phyloP scores from a whole-genome alignment of 1,284 basidiomycete species.

The Melampsora americana region DNA sequence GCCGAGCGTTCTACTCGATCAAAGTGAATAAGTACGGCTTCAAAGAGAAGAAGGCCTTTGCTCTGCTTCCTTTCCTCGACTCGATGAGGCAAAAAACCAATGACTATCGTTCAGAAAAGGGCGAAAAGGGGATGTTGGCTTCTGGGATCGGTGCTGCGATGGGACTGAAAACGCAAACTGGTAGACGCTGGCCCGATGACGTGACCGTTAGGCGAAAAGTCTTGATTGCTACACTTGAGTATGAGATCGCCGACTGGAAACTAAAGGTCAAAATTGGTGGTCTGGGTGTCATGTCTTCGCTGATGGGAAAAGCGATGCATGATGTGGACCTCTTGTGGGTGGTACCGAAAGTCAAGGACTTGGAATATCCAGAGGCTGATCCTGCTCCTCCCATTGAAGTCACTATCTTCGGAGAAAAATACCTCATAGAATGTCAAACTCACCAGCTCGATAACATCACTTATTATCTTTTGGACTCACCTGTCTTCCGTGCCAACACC shows the following conservation, averaged over 20 bases:
- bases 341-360: slow-evolving; percentile 71
- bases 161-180: slow-evolving; percentile 25
- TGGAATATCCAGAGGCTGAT: slow-evolving; percentile 43
- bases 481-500: slow-evolving; percentile 89
- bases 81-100: slow-evolving; percentile 38
- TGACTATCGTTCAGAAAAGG: slow-evolving; percentile 32
- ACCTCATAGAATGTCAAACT: slow-evolving; percentile 87
- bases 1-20: slow-evolving; percentile 92
- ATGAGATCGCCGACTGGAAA: slow-evolving; percentile 94
- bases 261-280: slow-evolving; percentile 94
- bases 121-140: slow-evolving; percentile 33
- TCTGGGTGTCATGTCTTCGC: slow-evolving; percentile 88
- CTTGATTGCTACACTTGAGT: slow-evolving; percentile 83
- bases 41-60: slow-evolving; percentile 42
- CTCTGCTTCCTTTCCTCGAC: slow-evolving; percentile 24
- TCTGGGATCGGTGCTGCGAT: slow-evolving; percentile 39
- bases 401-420: slow-evolving; percentile 88
- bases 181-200: slow-evolving; percentile 86
- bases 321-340: slow-evolving; percentile 91
- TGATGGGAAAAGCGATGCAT: slow-evolving; percentile 95
- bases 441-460: slow-evolving; percentile 89
- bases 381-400: slow-evolving; percentile 71
- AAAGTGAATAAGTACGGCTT: slow-evolving; percentile 66
- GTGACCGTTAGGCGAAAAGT: slow-evolving; percentile 81
- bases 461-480: slow-evolving; percentile 83